These are phyloP conservation scores for Clathrus columnatus DNA, from an alignment of 768 basidiomycete genomes.

Conservation along the genomic window DNA sequence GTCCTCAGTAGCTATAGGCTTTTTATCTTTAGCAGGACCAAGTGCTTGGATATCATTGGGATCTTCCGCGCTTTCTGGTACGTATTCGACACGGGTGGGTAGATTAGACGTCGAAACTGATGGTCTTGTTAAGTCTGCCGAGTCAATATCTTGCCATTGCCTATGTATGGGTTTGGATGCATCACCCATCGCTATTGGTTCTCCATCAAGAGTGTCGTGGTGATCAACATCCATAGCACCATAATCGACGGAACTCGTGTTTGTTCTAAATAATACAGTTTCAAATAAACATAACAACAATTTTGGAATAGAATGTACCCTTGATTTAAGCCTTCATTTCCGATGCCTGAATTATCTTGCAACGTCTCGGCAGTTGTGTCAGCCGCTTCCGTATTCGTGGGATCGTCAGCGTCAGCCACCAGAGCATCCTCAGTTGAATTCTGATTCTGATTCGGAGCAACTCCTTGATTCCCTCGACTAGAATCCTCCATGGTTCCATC, in stretches of 20 bases:
- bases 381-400: background rate
- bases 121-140: background rate
- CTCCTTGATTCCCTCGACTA: background rate
- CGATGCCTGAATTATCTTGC: background rate
- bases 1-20: constrained; percentile 72
- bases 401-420: background rate
- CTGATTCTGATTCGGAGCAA: background rate
- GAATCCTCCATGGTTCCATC: background rate
- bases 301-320: background rate
- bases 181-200: background rate
- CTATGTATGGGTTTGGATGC: background rate
- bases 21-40: constrained; percentile 78
- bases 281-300: background rate
- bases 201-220: background rate
- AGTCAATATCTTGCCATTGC: background rate
- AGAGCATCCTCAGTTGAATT: background rate
- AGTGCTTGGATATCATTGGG: constrained; percentile 80
- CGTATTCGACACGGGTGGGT: constrained; percentile 50
- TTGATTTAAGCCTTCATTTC: background rate
- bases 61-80: constrained; percentile 51
- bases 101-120: background rate
- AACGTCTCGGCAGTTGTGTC: background rate
- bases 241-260: constrained; percentile 1
- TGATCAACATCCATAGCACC: constrained; percentile 18
- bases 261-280: background rate